Percentiles rank a stretch among this genome's conserved stretches.
phyloP scores from a whole-genome alignment of 139 green algal species.

The Auxenochlorella pyrenoidosa region DNA sequence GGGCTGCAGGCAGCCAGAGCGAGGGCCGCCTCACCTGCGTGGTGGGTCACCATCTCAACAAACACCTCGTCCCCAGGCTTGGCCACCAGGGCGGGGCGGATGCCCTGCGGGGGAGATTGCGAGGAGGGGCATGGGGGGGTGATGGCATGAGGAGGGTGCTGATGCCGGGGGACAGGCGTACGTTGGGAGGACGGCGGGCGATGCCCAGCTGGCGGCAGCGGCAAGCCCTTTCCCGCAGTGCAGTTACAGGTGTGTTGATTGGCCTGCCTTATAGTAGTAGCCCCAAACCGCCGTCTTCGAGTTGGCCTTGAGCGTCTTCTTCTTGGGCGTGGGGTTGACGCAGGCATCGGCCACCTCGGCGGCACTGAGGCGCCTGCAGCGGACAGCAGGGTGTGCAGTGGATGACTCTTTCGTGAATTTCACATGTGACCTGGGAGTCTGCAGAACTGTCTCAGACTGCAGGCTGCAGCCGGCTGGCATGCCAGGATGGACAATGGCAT shows the following conservation, averaged over 20 bases:
- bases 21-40: constrained; percentile 37
- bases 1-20: background rate
- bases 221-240: background rate
- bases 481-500: background rate
- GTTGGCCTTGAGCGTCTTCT: constrained; percentile 41
- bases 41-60: constrained; percentile 70
- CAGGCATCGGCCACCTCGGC: background rate
- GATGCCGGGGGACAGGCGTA: no score
- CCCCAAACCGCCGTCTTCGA: constrained; percentile 53
- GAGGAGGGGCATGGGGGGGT: background rate
- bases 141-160: background rate
- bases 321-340: background rate
- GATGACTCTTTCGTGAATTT: no score
- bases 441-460: background rate
- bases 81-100: constrained; percentile 41
- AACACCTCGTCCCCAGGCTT: constrained; percentile 59
- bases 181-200: no score
- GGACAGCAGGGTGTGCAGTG: background rate
- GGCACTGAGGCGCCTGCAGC: background rate
- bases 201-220: no score
- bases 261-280: constrained; percentile 46
- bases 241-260: background rate
- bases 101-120: background rate
- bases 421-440: background rate
- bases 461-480: background rate